Evolutionary conservation across 1,139 yeast species (phyloP), one percentile per base, ranked within the genome.

Genomic region (Saccharomyces hybrid): DNA sequence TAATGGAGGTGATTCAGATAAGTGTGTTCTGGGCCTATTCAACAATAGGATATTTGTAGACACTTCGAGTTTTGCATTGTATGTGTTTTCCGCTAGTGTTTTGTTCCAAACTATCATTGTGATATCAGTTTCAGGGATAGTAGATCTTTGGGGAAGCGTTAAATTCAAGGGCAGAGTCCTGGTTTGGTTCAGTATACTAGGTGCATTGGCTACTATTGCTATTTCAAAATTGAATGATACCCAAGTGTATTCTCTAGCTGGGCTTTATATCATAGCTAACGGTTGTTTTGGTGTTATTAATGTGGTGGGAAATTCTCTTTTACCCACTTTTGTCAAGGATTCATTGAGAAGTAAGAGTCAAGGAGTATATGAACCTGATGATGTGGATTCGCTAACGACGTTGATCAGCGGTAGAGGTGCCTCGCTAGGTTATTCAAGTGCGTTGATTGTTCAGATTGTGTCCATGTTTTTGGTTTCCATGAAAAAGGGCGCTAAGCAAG

Each of bases 261-360:
- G 79, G 0, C 69, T 82, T 30, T 84, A 86, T 2, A 76, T 84
- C 7, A 51, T 81, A 0, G 83, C 87, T 0, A 84, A 83, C 61
- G 74, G 84, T n/a, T 78, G 85, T 25, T 84, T 80, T 69, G 90
- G 91, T 0, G 86, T 85, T 3, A 86, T 83, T 2, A 81, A 82
- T 52, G 90, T 85, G 11, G 83, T 88, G 57, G 89, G 88, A 13
- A 85, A 85, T 66, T 82, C 90, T 1, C 79, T 80, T 58, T 66
- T 85, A 41, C 88, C 90, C 0, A 75, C 78, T 0, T 67, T 85
- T 49, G 85, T 76, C 1, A 54, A 67, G 1, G 67, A 67, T 23
- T 59, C 63, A 2, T 51, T 63, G 14, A 61, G 57, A 38, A 9
- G 44, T 38, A 53, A 51, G 48, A 54, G 59, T 28, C 53, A 52